A percentile compares a stretch with the other conserved stretches of the same genome.
Conservation (phyloP, 1,284 basidiomycete species). For the Gymnopus androsaceus region DNA sequence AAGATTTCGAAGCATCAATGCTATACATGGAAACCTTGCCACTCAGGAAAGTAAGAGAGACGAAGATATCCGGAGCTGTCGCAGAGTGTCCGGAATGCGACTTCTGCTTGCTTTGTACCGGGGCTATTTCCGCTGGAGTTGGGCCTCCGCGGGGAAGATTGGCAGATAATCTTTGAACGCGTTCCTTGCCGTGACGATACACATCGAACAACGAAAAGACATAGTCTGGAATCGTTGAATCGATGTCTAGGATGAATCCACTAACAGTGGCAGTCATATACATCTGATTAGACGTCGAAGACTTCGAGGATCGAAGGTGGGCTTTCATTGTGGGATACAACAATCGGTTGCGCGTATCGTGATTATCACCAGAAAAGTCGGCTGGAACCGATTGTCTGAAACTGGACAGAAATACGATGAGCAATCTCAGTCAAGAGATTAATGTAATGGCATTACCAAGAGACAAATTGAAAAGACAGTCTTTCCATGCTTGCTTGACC, state of each 20-base stretch:
- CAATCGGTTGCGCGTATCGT: constrained; percentile 75
- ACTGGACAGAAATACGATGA: constrained; percentile 38
- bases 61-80: constrained; percentile 62
- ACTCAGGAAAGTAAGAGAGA: constrained; percentile 78
- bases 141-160: constrained; percentile 47
- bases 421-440: not conserved
- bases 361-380: constrained; percentile 75
- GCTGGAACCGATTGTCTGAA: constrained; percentile 72
- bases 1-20: constrained; percentile 37
- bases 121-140: constrained; percentile 24
- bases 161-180: constrained; percentile 64
- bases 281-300: constrained; percentile 54
- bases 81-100: constrained; percentile 29
- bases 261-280: constrained; percentile 76
- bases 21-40: constrained; percentile 75
- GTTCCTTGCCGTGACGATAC: constrained; percentile 79
- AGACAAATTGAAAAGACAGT: constrained; percentile 84
- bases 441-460: constrained; percentile 49
- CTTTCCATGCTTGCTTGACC: constrained; percentile 74
- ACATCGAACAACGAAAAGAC: constrained; percentile 83
- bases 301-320: constrained; percentile 63
- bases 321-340: constrained; percentile 82
- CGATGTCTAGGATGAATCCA: constrained; percentile 85
- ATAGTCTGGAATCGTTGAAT: constrained; percentile 79
- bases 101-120: constrained; percentile 30